These are phyloP conservation scores for Phascolomyces articulosus DNA, from an alignment of 371 early-diverging fungal genomes.

Conservation along the genomic window DNA sequence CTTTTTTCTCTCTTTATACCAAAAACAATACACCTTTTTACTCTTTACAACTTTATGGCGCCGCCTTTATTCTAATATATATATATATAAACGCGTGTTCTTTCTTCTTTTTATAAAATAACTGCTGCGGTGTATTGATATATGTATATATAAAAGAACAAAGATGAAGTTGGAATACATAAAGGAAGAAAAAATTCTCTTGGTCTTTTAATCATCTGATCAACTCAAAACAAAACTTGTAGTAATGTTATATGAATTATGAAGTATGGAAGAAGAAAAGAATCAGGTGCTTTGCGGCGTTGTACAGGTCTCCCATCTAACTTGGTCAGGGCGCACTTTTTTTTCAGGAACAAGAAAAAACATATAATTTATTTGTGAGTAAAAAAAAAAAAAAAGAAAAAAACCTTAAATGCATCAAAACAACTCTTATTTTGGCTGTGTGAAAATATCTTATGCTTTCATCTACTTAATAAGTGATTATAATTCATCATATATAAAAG, in stretches of 20 bases:
- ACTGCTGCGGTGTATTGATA: not conserved
- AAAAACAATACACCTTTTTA: not conserved
- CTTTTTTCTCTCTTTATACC: not conserved
- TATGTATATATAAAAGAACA: too few species aligned
- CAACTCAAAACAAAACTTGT: not conserved
- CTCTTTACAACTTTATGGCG: slow-evolving; percentile 5
- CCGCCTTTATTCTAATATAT: not conserved
- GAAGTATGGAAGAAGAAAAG: not conserved
- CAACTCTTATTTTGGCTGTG: too few species aligned
- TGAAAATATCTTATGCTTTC: too few species aligned
- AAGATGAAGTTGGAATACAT: too few species aligned
- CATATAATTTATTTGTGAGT: too few species aligned
- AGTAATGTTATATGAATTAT: too few species aligned
- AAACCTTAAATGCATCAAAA: too few species aligned
- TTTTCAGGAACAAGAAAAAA: not conserved
- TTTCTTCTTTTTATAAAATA: too few species aligned
- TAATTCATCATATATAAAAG: too few species aligned
- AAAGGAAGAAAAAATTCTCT: not conserved
- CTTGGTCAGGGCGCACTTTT: slow-evolving; percentile 5
- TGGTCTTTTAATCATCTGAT: slow-evolving; percentile 1
- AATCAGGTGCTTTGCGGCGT: slow-evolving; percentile 2
- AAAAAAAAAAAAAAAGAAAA: too few species aligned
- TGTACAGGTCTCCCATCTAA: not conserved
- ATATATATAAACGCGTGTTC: not conserved
- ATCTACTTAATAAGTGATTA: too few species aligned